These are phyloP conservation scores for Gyrodon lividus DNA, from an alignment of 768 basidiomycete genomes.

Conservation along the genomic window DNA sequence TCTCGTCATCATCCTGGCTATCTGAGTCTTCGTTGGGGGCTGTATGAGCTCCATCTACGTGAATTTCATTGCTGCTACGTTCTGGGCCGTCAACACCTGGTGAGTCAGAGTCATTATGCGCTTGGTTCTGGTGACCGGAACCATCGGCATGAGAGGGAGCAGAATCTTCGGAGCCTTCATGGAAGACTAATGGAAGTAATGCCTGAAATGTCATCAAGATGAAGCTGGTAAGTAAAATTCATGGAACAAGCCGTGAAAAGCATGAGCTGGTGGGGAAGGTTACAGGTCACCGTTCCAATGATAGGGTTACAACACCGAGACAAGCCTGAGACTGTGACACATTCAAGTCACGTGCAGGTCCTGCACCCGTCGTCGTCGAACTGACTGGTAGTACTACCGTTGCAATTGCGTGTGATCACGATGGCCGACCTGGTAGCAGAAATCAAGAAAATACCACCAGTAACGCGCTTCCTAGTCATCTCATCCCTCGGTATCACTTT, in stretches of 20 bases:
- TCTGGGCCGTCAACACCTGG: not conserved
- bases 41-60: not conserved
- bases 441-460: slow-evolving; percentile 78
- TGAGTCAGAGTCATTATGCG: not conserved
- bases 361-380: no score
- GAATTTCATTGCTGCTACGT: not conserved
- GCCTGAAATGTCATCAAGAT: not conserved
- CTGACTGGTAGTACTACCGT: not conserved
- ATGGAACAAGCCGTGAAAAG: not conserved
- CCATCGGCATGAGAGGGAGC: not conserved
- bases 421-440: slow-evolving; percentile 57
- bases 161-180: not conserved
- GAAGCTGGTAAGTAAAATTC: not conserved
- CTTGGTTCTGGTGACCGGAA: not conserved
- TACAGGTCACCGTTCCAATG: no score
- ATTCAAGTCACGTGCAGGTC: no score
- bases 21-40: not conserved
- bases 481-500: slow-evolving; percentile 62
- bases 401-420: not conserved
- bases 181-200: not conserved
- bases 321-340: no score
- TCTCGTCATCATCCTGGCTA: slow-evolving; percentile 8
- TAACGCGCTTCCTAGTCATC: slow-evolving; percentile 68
- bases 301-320: no score
- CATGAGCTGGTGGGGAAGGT: not conserved